A percentile compares a stretch with the other conserved stretches of the same genome.
These are phyloP conservation scores for Mrakia blollopis DNA, from an alignment of 768 basidiomycete species.

Conservation along the genomic window DNA sequence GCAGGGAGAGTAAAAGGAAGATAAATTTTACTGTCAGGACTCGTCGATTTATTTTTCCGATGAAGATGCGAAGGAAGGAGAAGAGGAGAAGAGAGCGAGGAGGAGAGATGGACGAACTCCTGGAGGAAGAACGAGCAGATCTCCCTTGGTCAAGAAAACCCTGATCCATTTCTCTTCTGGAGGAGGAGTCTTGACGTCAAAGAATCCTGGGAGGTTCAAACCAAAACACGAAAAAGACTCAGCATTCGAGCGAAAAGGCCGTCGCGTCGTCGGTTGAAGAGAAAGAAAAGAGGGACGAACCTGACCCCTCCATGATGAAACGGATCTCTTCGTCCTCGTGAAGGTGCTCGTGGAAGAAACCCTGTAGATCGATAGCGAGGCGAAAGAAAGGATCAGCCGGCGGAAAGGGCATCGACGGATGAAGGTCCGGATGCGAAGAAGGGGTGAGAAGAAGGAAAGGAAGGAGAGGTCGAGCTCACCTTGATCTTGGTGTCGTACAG, in stretches of 20 bases:
- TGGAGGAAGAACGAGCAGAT: slow-evolving; percentile 78
- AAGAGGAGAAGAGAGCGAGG: neutral
- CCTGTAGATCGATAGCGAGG: neutral
- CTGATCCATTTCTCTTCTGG: slow-evolving; percentile 71
- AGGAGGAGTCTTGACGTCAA: slow-evolving; percentile 72
- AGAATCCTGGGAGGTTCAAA: slow-evolving; percentile 58
- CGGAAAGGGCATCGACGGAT: neutral
- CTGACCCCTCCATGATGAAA: slow-evolving; percentile 72
- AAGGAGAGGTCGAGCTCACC: slow-evolving; percentile 24
- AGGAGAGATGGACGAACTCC: slow-evolving; percentile 48
- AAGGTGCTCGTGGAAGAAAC: slow-evolving; percentile 59
- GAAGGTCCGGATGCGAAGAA: no score
- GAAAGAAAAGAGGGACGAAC: neutral
- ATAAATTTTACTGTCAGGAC: no score
- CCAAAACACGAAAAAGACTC: neutral
- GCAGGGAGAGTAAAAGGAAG: neutral
- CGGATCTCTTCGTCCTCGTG: slow-evolving; percentile 96
- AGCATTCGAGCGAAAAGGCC: neutral
- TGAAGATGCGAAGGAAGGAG: neutral
- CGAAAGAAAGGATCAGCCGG: neutral
- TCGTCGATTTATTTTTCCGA: no score
- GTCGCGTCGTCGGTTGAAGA: neutral
- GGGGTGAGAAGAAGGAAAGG: neutral
- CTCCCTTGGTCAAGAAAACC: slow-evolving; percentile 66
- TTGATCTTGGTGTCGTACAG: slow-evolving; percentile 77